phyloP scores from a whole-genome alignment of 192 early-diverging fungal genomes.

The Powellomyces hirtus region DNA sequence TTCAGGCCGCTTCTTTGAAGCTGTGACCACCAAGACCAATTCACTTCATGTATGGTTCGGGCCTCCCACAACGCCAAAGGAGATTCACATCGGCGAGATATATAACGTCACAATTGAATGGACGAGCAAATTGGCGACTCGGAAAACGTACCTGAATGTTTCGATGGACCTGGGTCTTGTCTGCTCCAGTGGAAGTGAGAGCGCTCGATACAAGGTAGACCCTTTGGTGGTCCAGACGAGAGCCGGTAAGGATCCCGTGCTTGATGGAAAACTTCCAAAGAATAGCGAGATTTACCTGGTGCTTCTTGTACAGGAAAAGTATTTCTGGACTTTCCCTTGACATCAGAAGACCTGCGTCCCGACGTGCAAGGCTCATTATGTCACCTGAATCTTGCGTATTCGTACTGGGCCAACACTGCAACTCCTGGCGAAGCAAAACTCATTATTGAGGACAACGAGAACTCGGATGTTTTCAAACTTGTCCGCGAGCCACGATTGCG shows the following conservation, averaged over 20 bases:
- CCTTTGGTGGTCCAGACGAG: conserved; percentile 17
- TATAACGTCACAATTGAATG: conserved; percentile 28
- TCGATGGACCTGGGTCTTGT: conserved; percentile 8
- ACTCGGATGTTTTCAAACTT: conserved; percentile 22
- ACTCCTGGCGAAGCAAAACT: not conserved
- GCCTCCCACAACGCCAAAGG: conserved; percentile 11
- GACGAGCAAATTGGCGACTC: conserved; percentile 6
- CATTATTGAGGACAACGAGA: not conserved
- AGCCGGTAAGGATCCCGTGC: conserved; percentile 14
- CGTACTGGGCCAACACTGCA: conserved; percentile 8
- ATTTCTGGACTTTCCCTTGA: conserved; percentile 26
- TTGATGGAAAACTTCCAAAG: not conserved
- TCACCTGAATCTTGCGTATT: conserved; percentile 13
- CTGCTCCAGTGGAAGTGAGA: conserved; percentile 9
- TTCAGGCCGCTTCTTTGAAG: conserved; percentile 18
- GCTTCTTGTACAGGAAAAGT: not conserved
- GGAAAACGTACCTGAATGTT: conserved; percentile 24
- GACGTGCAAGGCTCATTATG: not conserved
- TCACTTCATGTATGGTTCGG: conserved; percentile 28
- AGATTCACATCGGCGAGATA: conserved; percentile 29
- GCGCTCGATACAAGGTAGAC: too few relatives aligned
- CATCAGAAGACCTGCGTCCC: conserved; percentile 6
- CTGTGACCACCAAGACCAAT: conserved; percentile 2
- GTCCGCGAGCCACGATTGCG: conserved; percentile 4
- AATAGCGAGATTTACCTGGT: not conserved